Evolutionary conservation across 2,329 filamentous ascomycete species (phyloP).

Genomic region (Tolypocladium endophyticum): DNA sequence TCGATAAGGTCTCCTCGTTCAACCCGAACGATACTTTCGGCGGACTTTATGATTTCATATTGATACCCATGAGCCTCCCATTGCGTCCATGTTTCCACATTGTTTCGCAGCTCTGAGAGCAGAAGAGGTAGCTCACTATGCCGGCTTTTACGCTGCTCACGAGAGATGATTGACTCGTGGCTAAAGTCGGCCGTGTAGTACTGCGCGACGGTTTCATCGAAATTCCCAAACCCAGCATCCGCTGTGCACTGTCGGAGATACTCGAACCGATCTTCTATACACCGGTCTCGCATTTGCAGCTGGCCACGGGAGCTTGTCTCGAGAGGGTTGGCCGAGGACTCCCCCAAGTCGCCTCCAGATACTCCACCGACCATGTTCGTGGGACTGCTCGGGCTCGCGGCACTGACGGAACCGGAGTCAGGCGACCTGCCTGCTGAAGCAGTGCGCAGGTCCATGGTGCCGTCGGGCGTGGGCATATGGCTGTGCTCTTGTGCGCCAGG

Average conservation of each 20-base stretch:
- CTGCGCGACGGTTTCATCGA: neutral
- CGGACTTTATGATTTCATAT: slow-evolving; percentile 3
- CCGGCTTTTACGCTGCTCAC: slow-evolving; percentile 1
- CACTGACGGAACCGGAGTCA: neutral
- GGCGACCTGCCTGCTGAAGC: neutral
- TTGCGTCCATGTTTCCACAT: slow-evolving; percentile 1
- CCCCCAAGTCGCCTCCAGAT: neutral
- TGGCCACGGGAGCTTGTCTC: neutral
- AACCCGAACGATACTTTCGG: neutral
- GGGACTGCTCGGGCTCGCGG: neutral
- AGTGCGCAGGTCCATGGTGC: neutral
- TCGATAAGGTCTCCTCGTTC: neutral
- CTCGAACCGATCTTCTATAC: slow-evolving; percentile 2
- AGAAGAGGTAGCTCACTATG: slow-evolving; percentile 2
- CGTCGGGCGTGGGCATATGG: neutral
- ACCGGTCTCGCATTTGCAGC: neutral
- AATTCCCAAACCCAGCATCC: neutral
- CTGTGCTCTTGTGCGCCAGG: neutral
- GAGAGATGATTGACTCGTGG: slow-evolving; percentile 1
- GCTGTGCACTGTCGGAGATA: neutral
- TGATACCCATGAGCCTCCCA: slow-evolving; percentile 4
- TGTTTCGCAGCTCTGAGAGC: slow-evolving; percentile 1
- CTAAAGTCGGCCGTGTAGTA: slow-evolving; percentile 2
- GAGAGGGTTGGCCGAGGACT: neutral
- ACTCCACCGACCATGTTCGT: neutral